These are phyloP conservation scores for Aspergillus unguis DNA, from an alignment of 2,329 filamentous ascomycete species.

Conservation along the genomic window DNA sequence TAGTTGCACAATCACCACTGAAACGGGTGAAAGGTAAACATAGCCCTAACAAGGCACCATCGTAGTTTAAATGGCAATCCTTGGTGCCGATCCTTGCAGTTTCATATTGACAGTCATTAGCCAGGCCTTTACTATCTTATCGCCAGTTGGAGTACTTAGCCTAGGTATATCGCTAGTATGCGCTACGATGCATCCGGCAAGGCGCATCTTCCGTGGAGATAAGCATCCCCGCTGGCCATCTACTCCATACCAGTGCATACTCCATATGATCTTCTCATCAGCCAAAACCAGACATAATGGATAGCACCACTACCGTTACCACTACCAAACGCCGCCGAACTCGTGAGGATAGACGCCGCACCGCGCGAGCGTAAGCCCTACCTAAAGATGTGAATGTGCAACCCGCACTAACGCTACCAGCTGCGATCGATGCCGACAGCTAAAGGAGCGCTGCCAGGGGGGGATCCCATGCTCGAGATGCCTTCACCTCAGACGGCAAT, in stretches of 20 bases:
- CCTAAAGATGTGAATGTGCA: too few species aligned
- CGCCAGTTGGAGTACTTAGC: not conserved
- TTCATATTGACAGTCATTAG: not conserved
- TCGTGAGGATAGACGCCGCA: constrained; percentile 1
- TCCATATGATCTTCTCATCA: too few species aligned
- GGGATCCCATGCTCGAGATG: constrained; percentile 19
- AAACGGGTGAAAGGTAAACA: too few species aligned
- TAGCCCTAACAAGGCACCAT: too few species aligned
- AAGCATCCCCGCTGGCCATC: not conserved
- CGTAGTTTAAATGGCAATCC: not conserved
- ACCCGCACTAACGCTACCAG: not conserved
- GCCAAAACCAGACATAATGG: not conserved
- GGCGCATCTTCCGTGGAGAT: not conserved
- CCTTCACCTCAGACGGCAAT: constrained; percentile 11
- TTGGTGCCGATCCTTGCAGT: not conserved
- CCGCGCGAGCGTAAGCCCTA: constrained; percentile 7
- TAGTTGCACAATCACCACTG: too few species aligned
- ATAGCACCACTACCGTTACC: too few species aligned
- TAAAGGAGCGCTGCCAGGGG: constrained; percentile 22
- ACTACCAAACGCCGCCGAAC: not conserved
- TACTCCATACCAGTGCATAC: too few species aligned
- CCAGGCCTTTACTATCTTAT: not conserved
- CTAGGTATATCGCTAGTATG: not conserved
- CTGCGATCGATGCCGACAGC: constrained; percentile 16
- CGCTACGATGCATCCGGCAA: not conserved